These are phyloP conservation scores for Haplosporangium gracile DNA, from an alignment of 192 early-diverging fungal species.

Conservation along the genomic window DNA sequence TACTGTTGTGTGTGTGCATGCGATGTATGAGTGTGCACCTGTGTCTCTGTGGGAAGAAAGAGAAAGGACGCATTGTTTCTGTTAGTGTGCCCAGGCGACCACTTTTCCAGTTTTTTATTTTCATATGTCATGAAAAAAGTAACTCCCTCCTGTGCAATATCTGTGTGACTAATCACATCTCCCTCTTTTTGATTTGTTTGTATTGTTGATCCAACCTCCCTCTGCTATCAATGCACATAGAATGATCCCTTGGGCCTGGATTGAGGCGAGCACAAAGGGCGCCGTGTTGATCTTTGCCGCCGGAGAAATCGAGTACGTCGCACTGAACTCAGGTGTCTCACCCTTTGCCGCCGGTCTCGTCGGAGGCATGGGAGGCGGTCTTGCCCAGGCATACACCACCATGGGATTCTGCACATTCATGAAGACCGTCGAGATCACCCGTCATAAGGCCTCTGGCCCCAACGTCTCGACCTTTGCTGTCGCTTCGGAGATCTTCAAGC, in stretches of 20 bases:
- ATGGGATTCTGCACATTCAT: constrained; percentile 99
- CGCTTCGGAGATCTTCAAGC: constrained; percentile 90
- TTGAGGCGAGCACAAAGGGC: constrained; percentile 73
- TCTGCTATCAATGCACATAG: constrained; percentile 2
- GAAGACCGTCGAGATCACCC: constrained; percentile 99
- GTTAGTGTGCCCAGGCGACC: background rate
- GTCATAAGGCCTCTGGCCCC: constrained; percentile 82
- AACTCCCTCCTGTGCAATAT: background rate
- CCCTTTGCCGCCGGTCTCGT: constrained; percentile 84
- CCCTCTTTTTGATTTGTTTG: background rate
- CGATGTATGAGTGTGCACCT: background rate
- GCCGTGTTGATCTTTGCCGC: constrained; percentile 73
- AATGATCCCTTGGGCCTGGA: constrained; percentile 76
- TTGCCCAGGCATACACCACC: constrained; percentile 96
- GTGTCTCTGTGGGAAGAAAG: background rate
- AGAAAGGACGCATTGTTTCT: background rate
- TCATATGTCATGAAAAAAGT: constrained; percentile 18
- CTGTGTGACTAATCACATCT: constrained; percentile 49
- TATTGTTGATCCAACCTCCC: background rate
- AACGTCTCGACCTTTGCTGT: constrained; percentile 86
- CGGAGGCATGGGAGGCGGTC: constrained; percentile 95
- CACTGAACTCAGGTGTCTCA: constrained; percentile 64
- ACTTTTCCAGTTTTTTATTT: background rate
- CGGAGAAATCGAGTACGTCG: constrained; percentile 70
- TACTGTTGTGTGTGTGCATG: background rate